A percentile compares a stretch with the other conserved stretches of the same genome.
Conservation (phyloP, 2,329 filamentous ascomycete species). For the Rugonectria rugulosa region DNA sequence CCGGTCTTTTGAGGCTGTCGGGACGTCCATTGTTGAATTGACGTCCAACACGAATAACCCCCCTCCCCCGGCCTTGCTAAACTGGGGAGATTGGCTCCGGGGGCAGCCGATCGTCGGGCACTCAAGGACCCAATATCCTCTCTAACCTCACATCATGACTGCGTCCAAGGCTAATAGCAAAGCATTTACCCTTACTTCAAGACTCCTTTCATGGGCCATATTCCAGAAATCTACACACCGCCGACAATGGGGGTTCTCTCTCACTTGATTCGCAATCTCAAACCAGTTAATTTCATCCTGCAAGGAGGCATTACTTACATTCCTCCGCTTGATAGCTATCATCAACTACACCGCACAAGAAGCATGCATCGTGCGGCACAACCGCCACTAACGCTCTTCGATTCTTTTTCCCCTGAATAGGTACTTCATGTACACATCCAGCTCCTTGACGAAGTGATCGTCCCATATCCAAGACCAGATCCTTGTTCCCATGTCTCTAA, state of each 20-base stretch:
- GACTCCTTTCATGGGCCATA: background rate
- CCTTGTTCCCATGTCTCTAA: too few relatives aligned
- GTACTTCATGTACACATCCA: too few relatives aligned
- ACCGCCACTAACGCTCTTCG: slow-evolving; percentile 10
- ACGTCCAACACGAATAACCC: background rate
- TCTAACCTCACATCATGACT: background rate
- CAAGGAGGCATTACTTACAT: slow-evolving; percentile 4
- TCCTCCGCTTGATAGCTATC: background rate
- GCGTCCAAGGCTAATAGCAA: background rate
- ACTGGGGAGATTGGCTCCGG: background rate
- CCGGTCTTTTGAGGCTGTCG: background rate
- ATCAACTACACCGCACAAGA: slow-evolving; percentile 10
- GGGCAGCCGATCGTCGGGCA: background rate
- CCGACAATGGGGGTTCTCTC: too few relatives aligned
- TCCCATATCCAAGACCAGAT: too few relatives aligned
- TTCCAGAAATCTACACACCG: background rate
- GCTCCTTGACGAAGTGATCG: too few relatives aligned
- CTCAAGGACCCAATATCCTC: background rate
- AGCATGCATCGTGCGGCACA: slow-evolving; percentile 13
- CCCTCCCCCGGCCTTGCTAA: slow-evolving; percentile 14
- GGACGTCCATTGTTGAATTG: slow-evolving; percentile 2
- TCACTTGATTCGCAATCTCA: slow-evolving; percentile 3
- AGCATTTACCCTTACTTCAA: slow-evolving; percentile 3
- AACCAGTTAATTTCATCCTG: background rate
- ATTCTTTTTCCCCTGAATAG: background rate